Base-by-base conservation (phyloP, 2,329 filamentous ascomycete species). In the Pseudomassariella vexata region DNA sequence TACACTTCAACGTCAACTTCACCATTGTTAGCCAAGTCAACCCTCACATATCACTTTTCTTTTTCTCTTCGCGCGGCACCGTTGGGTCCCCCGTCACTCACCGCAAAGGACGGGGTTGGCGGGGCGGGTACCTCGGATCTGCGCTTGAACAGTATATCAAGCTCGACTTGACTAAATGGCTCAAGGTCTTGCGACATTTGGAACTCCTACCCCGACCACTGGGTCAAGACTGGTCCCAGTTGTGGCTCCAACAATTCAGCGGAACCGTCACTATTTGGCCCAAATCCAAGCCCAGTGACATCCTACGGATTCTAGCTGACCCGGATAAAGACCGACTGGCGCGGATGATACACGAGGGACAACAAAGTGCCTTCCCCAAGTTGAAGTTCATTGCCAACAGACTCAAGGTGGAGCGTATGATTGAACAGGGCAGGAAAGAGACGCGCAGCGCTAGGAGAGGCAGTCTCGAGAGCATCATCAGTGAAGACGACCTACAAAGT, bases 1-100 rank as follows among this genome's bases (percentile, higher is more conserved):
- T 95, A 1, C 87, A 96, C 53, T 98, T 98, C 68, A 96, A 96
- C 56, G 92, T 96, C 57, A 95, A 94, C 56, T 98, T 96, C 59
- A 90, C 85, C 42, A 89, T 98, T 42, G 92, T 81, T 47, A 73
- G 70, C 45, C 76, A 88, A 62, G 90, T 95, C 29, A 98, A 98
- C 56, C 92, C 92, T 2, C 92, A 98, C 56, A 90, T 98, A 59
- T 96, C 95, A 50, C 79, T 96, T 18, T 98, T 98, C 70, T 96
- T 98, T 73, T 98, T 96, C 68, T 92, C 85, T 19, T 94, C 89
- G 1, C 77, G 92, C 19, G 92, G 92, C 9, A 83, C 85, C 0
- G 90, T 96, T 8, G 92, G 92, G 5, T 81, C 86, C 32, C 92
- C 92, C 8, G 92, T 96, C 12, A 95, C 89, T 0, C 92, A 98